Evolutionary conservation across 495 filamentous ascomycete species (phyloP).

Genomic region (Chaetomidium leptoderma): DNA sequence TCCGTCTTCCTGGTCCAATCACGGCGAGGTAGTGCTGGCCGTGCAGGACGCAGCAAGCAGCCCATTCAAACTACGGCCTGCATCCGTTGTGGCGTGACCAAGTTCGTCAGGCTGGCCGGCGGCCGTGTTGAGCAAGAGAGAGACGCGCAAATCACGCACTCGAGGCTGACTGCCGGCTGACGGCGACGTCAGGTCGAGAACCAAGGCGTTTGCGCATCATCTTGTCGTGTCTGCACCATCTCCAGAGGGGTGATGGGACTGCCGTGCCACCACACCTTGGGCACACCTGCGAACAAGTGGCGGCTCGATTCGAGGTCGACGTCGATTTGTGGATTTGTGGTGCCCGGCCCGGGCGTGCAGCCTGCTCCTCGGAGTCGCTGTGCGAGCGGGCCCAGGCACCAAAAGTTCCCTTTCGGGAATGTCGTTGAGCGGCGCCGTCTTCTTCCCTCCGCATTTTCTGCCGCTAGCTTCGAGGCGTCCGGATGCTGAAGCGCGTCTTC

Average conservation of each 20-base stretch:
- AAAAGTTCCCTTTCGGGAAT: slow-evolving; percentile 33
- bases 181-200: background rate
- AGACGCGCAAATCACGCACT: background rate
- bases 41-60: slow-evolving; percentile 18
- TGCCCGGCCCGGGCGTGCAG: slow-evolving; percentile 13
- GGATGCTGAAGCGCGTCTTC: slow-evolving; percentile 15
- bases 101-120: background rate
- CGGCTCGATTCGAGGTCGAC: slow-evolving; percentile 13
- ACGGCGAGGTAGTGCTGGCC: slow-evolving; percentile 15
- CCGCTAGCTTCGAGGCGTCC: slow-evolving; percentile 9
- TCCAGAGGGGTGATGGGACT: too few species aligned
- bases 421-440: slow-evolving; percentile 33
- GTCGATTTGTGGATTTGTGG: slow-evolving; percentile 7
- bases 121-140: background rate
- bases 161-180: background rate
- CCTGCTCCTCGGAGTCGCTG: slow-evolving; percentile 21
- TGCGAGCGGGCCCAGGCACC: slow-evolving; percentile 25
- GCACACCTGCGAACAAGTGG: slow-evolving; percentile 17
- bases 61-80: slow-evolving; percentile 15
- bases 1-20: slow-evolving; percentile 27
- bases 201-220: background rate
- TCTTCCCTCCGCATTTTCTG: slow-evolving; percentile 31
- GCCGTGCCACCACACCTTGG: slow-evolving; percentile 26
- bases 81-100: slow-evolving; percentile 21
- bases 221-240: slow-evolving; percentile 11